A percentile compares a stretch with the other conserved stretches of the same genome.
Evolutionary conservation across 164 flowering plant species (phyloP).

Genomic region (Annona cherimola): DNA sequence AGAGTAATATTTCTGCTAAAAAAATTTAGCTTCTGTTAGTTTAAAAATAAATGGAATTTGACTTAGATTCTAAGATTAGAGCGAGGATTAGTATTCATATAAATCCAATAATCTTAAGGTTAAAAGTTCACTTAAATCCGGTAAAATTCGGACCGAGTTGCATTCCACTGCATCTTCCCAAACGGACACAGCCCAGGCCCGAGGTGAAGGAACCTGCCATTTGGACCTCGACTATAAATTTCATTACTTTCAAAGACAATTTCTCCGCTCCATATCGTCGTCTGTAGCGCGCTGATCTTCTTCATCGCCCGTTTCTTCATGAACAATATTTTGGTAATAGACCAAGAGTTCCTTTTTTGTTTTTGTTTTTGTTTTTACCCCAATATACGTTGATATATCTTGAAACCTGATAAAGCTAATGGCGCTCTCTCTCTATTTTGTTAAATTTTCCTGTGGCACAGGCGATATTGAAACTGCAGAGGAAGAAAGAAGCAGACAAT

Average conservation of each 20-base stretch:
- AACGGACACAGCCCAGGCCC: no score
- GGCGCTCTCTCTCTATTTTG: neutral
- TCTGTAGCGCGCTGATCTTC: neutral
- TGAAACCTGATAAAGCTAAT: neutral
- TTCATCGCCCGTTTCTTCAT: neutral
- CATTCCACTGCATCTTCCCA: no score
- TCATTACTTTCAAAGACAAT: neutral
- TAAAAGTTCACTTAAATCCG: no score
- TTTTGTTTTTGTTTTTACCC: no score
- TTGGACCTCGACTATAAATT: neutral
- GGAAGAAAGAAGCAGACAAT: constrained; percentile 41
- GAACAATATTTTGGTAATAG: neutral
- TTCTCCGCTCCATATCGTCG: neutral
- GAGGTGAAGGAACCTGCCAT: neutral
- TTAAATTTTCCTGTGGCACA: constrained; percentile 3
- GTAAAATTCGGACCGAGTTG: no score
- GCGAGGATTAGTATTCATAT: no score
- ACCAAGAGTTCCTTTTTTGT: neutral
- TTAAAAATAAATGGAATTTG: no score
- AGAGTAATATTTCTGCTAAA: no score
- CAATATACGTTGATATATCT: neutral
- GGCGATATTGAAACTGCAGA: neutral
- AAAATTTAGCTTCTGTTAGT: no score
- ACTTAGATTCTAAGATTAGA: no score
- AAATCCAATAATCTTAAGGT: no score